Percentiles rank a stretch among this genome's conserved stretches.
Conservation (phyloP, 164 flowering plant species). For the Vitis amurensis region DNA sequence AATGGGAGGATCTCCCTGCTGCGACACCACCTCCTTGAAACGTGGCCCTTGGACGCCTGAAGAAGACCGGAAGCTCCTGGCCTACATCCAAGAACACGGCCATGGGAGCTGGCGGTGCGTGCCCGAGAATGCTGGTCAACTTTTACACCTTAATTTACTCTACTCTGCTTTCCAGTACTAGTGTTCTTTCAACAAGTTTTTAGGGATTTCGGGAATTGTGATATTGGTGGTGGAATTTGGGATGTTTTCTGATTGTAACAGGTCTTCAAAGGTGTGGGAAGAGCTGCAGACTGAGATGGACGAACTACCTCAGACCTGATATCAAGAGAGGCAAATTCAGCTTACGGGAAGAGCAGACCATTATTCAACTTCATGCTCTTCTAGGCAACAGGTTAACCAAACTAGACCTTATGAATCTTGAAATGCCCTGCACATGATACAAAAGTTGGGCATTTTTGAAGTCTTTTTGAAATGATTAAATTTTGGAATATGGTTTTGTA, state of each 20-base stretch:
- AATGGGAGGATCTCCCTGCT: slow-evolving; percentile 13
- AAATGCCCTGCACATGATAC: too few species aligned
- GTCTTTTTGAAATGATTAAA: too few species aligned
- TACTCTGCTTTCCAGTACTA: too few species aligned
- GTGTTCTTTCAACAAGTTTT: too few species aligned
- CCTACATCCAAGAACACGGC: slow-evolving; percentile 10
- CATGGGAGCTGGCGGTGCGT: slow-evolving; percentile 18
- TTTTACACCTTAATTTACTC: too few species aligned
- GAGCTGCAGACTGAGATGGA: slow-evolving; percentile 28
- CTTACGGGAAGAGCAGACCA: slow-evolving; percentile 20
- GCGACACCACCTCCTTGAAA: neutral
- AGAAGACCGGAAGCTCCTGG: slow-evolving; percentile 15
- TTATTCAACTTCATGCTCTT: slow-evolving; percentile 26
- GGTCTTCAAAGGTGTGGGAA: slow-evolving; percentile 28
- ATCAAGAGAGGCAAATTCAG: slow-evolving; percentile 26
- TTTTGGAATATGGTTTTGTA: too few species aligned
- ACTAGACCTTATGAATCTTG: neutral
- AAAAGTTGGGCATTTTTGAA: too few species aligned
- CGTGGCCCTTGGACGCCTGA: slow-evolving; percentile 14
- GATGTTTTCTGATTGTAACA: neutral
- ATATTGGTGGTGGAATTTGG: too few species aligned
- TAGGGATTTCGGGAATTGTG: too few species aligned
- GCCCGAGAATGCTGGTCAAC: slow-evolving; percentile 11
- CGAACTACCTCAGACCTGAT: slow-evolving; percentile 21
- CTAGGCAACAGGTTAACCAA: slow-evolving; percentile 23